These are phyloP conservation scores for Rosa multiflora DNA, from an alignment of 306 rosid genomes.

Conservation along the genomic window DNA sequence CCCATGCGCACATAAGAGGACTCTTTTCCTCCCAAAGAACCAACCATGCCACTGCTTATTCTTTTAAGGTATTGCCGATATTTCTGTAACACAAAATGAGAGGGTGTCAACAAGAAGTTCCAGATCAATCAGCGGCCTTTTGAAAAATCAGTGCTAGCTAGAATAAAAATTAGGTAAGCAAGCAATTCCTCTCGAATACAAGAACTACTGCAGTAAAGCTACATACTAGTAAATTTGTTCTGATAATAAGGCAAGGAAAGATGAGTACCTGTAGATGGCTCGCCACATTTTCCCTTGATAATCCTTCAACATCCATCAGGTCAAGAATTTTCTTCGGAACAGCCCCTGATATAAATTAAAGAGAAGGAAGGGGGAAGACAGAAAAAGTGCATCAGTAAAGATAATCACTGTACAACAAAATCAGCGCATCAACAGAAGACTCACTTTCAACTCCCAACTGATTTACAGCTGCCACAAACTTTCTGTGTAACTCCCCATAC, in stretches of 20 bases:
- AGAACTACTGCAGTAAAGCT: not conserved
- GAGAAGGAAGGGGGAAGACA: not conserved
- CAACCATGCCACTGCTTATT: slow-evolving; percentile 35
- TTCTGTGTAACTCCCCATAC: slow-evolving; percentile 62
- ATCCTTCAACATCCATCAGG: slow-evolving; percentile 83
- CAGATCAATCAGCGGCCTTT: slow-evolving; percentile 1
- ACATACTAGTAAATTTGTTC: not conserved
- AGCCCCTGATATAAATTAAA: slow-evolving; percentile 55
- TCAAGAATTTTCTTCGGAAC: slow-evolving; percentile 85
- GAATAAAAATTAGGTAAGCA: not conserved
- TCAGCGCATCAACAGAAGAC: slow-evolving; percentile 28
- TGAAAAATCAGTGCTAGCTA: not conserved
- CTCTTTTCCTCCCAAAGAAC: slow-evolving; percentile 43
- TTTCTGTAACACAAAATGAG: slow-evolving; percentile 52
- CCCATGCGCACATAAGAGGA: slow-evolving; percentile 45
- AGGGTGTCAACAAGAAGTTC: not conserved
- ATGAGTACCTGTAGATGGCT: slow-evolving; percentile 83
- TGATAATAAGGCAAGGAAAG: slow-evolving; percentile 15
- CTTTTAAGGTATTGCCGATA: slow-evolving; percentile 58
- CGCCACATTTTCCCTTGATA: slow-evolving; percentile 88
- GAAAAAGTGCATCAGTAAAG: slow-evolving; percentile 21
- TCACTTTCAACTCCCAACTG: slow-evolving; percentile 75
- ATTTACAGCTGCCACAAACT: slow-evolving; percentile 69
- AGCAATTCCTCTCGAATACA: not conserved
- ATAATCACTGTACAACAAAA: not conserved